Base-by-base conservation (phyloP, 768 basidiomycete genomes). In the Inosperma sp. region DNA sequence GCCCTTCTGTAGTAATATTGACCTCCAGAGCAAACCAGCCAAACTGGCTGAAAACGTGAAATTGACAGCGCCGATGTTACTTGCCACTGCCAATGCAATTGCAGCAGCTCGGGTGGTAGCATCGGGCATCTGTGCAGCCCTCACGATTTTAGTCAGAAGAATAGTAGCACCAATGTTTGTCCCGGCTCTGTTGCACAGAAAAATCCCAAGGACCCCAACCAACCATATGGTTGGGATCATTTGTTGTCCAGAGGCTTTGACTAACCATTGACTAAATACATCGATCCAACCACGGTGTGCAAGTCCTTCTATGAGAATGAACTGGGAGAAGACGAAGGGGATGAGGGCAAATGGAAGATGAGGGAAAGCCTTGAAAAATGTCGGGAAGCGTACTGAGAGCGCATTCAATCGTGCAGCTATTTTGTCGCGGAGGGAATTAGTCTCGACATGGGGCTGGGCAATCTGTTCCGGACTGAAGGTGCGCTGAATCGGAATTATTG, bases 91-190 rank as follows among this genome's bases (percentile, higher is more conserved):
- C 10, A 96, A 77, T 0, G 91, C 79, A 41, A 84, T 78, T 0
- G 79, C 82, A 1, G 83, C 85, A 1, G 79, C 83, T 14, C 79
- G 74, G n/a, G 65, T 54, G 39, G 64, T 57, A 5, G 59, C 48
- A 16, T 71, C 63, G 4, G 78, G 65, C 17, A 63, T 51, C 16
- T 62, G 60, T 1, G 80, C 63, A 7, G 66, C 64, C 35, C 80
- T 81, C 6, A 90, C 75, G 33, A 92, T 77, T 55, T 93, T 84
- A 25, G 90, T 87, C 13, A 94, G 79, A 26, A 96, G 77, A 63
- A 97, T 93, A 14, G 89, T 92, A 3, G 88, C 87, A 30, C 91
- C 91, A 48, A 94, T 94, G 68, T 94, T 94, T 5, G 92, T 94
- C 0, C 92, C 91, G 14, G 86, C 81, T 44, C 90, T 68, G 59